These are phyloP conservation scores for Scedosporium minutisporum DNA, from an alignment of 2,329 filamentous ascomycete genomes.

Conservation along the genomic window DNA sequence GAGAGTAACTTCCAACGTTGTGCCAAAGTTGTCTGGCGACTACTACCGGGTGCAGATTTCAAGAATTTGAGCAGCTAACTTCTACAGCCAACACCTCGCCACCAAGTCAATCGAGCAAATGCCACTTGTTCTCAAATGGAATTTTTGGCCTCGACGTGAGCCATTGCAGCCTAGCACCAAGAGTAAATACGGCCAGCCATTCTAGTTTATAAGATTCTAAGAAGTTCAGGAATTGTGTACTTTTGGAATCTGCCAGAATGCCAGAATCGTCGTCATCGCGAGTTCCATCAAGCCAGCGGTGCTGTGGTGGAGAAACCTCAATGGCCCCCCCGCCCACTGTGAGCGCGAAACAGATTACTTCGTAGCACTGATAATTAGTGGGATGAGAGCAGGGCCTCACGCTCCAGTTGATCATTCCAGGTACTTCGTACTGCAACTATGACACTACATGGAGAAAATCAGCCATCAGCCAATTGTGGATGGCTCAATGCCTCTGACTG, in stretches of 20 bases:
- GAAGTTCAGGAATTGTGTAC: no score
- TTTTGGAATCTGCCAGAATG: no score
- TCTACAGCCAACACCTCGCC: neutral
- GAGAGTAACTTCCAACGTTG: neutral
- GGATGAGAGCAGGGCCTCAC: no score
- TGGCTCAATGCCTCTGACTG: neutral
- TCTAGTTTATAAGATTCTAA: neutral
- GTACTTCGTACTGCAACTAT: neutral
- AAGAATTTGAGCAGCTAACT: neutral
- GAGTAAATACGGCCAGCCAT: neutral
- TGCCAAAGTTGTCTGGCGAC: neutral
- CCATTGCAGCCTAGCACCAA: neutral
- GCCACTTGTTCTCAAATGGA: neutral
- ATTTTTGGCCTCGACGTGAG: neutral
- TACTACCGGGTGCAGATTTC: neutral
- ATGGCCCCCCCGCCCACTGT: no score
- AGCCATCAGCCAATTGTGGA: neutral
- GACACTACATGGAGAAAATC: neutral
- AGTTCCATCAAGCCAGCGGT: no score
- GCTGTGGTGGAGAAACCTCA: neutral
- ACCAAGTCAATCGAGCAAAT: neutral
- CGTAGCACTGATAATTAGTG: no score
- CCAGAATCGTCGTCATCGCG: no score
- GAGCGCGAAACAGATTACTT: no score
- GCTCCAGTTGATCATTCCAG: neutral